phyloP scores from a whole-genome alignment of 495 filamentous ascomycete species.

The Penicillium paxilli region DNA sequence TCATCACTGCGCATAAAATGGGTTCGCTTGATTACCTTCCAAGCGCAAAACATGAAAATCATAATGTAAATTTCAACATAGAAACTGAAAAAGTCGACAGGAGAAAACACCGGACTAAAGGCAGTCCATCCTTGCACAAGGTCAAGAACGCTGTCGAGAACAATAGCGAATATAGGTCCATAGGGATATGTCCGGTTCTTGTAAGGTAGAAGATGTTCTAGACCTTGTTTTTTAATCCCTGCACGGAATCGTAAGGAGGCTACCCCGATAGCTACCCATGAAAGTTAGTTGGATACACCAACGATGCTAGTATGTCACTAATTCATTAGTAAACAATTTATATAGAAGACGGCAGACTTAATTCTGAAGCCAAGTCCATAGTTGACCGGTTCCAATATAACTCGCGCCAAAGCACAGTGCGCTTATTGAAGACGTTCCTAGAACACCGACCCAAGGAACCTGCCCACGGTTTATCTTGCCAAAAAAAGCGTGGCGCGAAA shows the following conservation, averaged over 20 bases:
- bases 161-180: conserved; percentile 51
- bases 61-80: conserved; percentile 53
- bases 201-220: conserved; percentile 59
- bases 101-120: conserved; percentile 50
- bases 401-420: conserved; percentile 60
- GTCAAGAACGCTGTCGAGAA: conserved; percentile 55
- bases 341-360: conserved; percentile 19
- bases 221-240: conserved; percentile 51
- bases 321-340: no score
- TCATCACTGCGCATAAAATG: conserved; percentile 33
- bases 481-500: conserved; percentile 50
- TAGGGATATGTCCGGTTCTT: conserved; percentile 62
- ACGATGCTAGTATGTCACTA: no score
- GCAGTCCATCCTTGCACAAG: conserved; percentile 61
- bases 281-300: conserved; percentile 63
- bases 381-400: conserved; percentile 59
- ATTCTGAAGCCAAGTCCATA: conserved; percentile 61
- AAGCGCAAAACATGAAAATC: conserved; percentile 48
- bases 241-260: conserved; percentile 60
- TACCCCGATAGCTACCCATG: conserved; percentile 61
- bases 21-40: conserved; percentile 50
- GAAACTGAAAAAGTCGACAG: conserved; percentile 51
- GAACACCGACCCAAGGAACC: conserved; percentile 59
- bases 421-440: conserved; percentile 54
- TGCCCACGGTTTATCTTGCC: conserved; percentile 50